Evolutionary conservation across 2,329 filamentous ascomycete species (phyloP).

Genomic region (Trichophyton rubrum): DNA sequence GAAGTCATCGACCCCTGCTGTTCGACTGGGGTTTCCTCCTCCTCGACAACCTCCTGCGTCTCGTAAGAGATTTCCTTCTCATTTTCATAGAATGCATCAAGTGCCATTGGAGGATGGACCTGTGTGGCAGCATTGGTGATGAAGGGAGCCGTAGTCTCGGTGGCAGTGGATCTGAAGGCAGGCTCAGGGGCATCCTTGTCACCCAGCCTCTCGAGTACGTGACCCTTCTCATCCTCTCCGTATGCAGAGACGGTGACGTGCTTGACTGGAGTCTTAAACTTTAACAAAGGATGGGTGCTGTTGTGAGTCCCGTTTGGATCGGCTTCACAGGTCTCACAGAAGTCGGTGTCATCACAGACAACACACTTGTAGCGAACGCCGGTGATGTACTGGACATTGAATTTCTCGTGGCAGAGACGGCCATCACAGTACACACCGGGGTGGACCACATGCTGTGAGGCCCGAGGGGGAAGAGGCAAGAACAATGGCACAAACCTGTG

Average conservation of each 20-base stretch:
- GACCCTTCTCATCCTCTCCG: conserved; percentile 60
- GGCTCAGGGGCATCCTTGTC: conserved; percentile 37
- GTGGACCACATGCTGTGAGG: conserved; percentile 45
- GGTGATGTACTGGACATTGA: conserved; percentile 47
- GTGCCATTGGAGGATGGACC: neutral
- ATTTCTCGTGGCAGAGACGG: conserved; percentile 56
- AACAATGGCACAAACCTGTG: conserved; percentile 88
- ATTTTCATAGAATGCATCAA: neutral
- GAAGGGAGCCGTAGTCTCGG: conserved; percentile 38
- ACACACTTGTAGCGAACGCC: conserved; percentile 95
- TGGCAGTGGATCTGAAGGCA: conserved; percentile 37
- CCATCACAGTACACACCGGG: conserved; percentile 89
- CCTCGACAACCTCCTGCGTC: conserved; percentile 10
- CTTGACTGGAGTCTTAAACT: conserved; percentile 86
- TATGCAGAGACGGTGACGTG: conserved; percentile 77
- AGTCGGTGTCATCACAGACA: conserved; percentile 87
- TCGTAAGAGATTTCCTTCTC: neutral
- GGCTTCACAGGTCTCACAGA: conserved; percentile 89
- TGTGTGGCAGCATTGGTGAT: conserved; percentile 41
- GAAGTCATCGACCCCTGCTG: neutral
- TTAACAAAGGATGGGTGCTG: conserved; percentile 90
- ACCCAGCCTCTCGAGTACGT: conserved; percentile 56
- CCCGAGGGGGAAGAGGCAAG: conserved; percentile 47
- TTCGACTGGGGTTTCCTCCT: conserved; percentile 13
- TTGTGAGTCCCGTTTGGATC: conserved; percentile 76